Percentiles rank a stretch among this genome's conserved stretches.
Conservation (phyloP, 495 filamentous ascomycete species). For the Tuber magnatum region DNA sequence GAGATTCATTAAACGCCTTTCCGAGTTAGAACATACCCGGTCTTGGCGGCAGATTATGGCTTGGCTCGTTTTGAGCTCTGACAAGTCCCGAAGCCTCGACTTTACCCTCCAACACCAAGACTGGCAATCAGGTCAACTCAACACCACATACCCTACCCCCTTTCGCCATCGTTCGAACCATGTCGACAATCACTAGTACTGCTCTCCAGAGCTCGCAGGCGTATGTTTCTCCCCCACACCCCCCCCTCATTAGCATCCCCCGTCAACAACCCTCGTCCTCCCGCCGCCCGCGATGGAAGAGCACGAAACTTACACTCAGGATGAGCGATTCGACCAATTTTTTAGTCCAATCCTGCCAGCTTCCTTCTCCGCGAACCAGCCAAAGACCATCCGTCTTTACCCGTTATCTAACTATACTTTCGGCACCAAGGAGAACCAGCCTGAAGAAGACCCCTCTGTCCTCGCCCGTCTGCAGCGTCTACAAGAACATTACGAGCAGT, state of each 20-base stretch:
- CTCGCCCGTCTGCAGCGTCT: conserved; percentile 83
- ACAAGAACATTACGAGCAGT: conserved; percentile 82
- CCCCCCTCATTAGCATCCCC: conserved; percentile 9
- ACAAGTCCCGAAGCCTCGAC: conserved; percentile 1
- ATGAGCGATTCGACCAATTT: background rate
- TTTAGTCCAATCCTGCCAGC: conserved; percentile 67
- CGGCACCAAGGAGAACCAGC: conserved; percentile 94
- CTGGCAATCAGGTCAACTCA: conserved; percentile 4
- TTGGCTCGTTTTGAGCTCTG: conserved; percentile 13
- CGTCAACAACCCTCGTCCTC: conserved; percentile 10
- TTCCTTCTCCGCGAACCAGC: conserved; percentile 80
- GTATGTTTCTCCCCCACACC: conserved; percentile 41
- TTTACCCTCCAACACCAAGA: conserved; percentile 8
- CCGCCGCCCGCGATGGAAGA: background rate
- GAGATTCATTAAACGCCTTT: background rate
- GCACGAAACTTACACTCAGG: background rate
- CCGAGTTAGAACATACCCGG: background rate
- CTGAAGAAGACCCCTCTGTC: conserved; percentile 94
- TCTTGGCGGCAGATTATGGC: conserved; percentile 16
- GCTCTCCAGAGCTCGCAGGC: conserved; percentile 66
- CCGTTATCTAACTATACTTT: conserved; percentile 98
- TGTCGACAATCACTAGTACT: conserved; percentile 67
- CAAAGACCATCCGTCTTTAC: conserved; percentile 83
- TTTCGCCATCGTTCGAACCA: conserved; percentile 42
- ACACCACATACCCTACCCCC: background rate